Evolutionary conservation across 768 basidiomycete species (phyloP), one percentile per base, ranked within the genome.

Genomic region (Punctularia strigosozonata): DNA sequence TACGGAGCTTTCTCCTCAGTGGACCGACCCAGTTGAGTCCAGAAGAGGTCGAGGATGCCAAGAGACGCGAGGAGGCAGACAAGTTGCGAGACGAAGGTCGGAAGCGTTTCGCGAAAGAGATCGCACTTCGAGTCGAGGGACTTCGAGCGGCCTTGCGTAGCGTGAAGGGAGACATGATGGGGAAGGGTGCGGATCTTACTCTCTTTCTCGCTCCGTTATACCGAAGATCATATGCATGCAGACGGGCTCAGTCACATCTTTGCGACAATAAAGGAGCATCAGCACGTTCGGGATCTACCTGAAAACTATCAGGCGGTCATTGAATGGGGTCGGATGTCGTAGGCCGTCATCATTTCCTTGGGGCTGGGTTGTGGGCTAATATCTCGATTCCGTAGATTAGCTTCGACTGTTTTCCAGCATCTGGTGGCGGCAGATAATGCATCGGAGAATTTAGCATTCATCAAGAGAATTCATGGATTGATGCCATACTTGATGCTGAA

Each of bases 401-500:
- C 95, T 0, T 94, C 95, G 4, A 92, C 95, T 2, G 80, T 97
- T 28, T 99, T 98, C 56, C 92, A 97, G 47, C 80, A 84, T 25
- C 92, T 90, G 50, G 76, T 95, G 22, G 95, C 95, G 0, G 75
- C 90, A 17, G 95, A 99, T 56, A 80, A 80, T 43, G 83, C 90
- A 4, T 91, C 90, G 4, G 86, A 94, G 48, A 82, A 80, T 4
- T 82, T 98, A 49, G 69, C 87, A 12, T 73, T 77, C 42, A 61
- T 99, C 43, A 98, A 97, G 63, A 73, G 92, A 35, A 74, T 95
- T 31, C 95, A 99, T 53, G 90, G 91, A 1, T 62, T 94, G 37
- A 95, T 98, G 88, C 95, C 95, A 4, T 99, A 99, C 57, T 88
- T 98, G 51, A 78, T 98, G 66, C 75, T 99, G 45, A 97, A 90